These are phyloP conservation scores for Graphilbum sp. DNA, from an alignment of 2,329 filamentous ascomycete species.

Conservation along the genomic window DNA sequence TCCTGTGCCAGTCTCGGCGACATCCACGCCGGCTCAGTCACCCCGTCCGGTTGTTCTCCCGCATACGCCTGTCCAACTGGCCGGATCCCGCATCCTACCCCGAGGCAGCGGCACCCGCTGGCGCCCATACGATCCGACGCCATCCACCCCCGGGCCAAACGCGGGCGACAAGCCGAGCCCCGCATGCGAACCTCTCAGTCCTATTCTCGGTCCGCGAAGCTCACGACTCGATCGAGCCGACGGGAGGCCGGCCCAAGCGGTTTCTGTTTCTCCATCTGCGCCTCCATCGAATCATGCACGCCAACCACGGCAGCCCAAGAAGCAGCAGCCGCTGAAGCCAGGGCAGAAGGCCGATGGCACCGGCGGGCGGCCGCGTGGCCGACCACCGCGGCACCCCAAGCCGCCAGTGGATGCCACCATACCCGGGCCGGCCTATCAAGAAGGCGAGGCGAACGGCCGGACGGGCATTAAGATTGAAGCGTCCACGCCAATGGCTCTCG, in stretches of 20 bases:
- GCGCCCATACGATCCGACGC: constrained; percentile 34
- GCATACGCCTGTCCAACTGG: constrained; percentile 4
- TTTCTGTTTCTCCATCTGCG: too few species aligned
- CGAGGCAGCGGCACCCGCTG: constrained; percentile 37
- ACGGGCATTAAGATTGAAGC: constrained; percentile 43
- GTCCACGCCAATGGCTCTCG: constrained; percentile 34
- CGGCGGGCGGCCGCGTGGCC: constrained; percentile 1
- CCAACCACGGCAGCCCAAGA: too few species aligned
- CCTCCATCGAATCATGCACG: too few species aligned
- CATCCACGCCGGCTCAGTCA: constrained; percentile 7
- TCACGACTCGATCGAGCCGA: too few species aligned
- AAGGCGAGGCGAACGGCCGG: too few species aligned
- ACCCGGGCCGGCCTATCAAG: too few species aligned
- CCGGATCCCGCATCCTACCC: constrained; percentile 4
- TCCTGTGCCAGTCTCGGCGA: neutral
- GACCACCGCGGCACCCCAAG: constrained; percentile 1
- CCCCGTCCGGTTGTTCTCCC: constrained; percentile 2
- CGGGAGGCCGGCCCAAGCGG: too few species aligned
- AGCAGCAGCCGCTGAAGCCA: too few species aligned
- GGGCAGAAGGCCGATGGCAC: constrained; percentile 5
- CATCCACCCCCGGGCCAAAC: constrained; percentile 34
- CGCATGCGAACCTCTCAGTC: constrained; percentile 42
- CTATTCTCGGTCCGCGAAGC: constrained; percentile 22
- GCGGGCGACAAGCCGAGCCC: constrained; percentile 32
- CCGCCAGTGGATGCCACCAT: neutral